Base-by-base conservation (phyloP, 2,329 filamentous ascomycete genomes). In the Grosmannia huntii region DNA sequence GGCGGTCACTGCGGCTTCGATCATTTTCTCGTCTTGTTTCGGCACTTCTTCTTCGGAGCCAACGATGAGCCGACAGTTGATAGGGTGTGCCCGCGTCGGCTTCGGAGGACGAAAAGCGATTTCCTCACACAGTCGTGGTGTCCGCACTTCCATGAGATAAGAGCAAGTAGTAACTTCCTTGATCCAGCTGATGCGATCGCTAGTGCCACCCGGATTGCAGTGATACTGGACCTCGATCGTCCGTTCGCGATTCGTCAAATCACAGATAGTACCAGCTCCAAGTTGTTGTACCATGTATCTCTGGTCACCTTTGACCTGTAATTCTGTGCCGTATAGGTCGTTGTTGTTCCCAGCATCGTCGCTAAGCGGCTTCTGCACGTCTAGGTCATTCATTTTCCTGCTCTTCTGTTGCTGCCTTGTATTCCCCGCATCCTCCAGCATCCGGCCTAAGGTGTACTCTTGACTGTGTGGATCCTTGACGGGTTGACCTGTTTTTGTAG, bases 81-180 rank as follows among this genome's bases (percentile, higher is more conserved):
- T 90, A 11, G 81, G 73, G 68, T 95, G 87, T 6, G 89, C 85
- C 59, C 82, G 81, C 57, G 87, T 86, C 61, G 89, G 85, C 65
- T 87, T 83, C 0, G 90, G 89, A 0, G 91, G 90, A 57, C 87
- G 75, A 69, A 96, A 96, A 11, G 90, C 90, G 11, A 89, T 82
- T 64, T 96, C 91, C 67, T 86, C 83, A 73, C 91, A 96, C 14
- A 96, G 81, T 0, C 90, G 84, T 0, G 90, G 89, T 0, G 91
- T 96, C 68, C 95, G 87, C 62, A 96, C 82, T 36, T 95, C 83
- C 90, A 96, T 96, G 57, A 96, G 77, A 68, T 96, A 96, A 14
- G 89, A 84, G 72, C 91, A 96, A 12, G 90, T 96, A 3, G 86
- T 87, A 1, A 92, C 83, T 69, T 96, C 91, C 70, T 96, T 96